A percentile compares a stretch with the other conserved stretches of the same genome.
Conservation (phyloP, 2,329 filamentous ascomycete genomes). For the Talaromyces pinophilus region DNA sequence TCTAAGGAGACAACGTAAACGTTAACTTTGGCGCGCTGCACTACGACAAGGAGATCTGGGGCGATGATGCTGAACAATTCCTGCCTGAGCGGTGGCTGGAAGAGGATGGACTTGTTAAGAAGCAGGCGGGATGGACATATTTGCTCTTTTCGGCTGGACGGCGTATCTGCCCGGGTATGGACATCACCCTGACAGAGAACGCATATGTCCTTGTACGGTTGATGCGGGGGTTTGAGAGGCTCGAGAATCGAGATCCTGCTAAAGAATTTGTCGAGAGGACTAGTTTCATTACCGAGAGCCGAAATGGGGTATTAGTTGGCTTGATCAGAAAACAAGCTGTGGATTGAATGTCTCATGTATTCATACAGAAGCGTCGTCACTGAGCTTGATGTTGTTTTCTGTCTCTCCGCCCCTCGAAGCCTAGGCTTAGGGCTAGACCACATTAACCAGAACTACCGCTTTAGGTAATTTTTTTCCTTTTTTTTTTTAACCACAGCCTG, state of each 20-base stretch:
- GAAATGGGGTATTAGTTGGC: slow-evolving; percentile 10
- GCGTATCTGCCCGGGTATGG: slow-evolving; percentile 6
- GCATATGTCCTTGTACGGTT: slow-evolving; percentile 17
- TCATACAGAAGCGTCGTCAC: background rate
- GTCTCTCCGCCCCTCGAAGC: background rate
- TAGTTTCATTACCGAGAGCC: slow-evolving; percentile 14
- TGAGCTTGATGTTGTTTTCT: background rate
- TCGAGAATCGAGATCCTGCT: slow-evolving; percentile 14
- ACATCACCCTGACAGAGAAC: slow-evolving; percentile 14
- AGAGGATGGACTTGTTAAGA: background rate
- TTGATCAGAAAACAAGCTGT: background rate
- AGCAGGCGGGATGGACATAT: background rate
- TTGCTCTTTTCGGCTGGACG: slow-evolving; percentile 11
- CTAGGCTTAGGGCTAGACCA: background rate
- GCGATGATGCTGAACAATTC: slow-evolving; percentile 26
- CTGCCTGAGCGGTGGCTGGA: slow-evolving; percentile 15
- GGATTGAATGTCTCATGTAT: background rate
- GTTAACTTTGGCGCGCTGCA: slow-evolving; percentile 50
- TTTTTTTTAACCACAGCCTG: background rate
- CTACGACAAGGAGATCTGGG: slow-evolving; percentile 32
- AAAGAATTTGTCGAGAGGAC: slow-evolving; percentile 7
- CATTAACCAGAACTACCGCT: background rate
- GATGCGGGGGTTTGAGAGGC: slow-evolving; percentile 11
- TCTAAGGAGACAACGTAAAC: slow-evolving; percentile 22
- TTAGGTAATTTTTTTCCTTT: background rate